Conservation (phyloP, 192 early-diverging fungal genomes). For the Kickxella alabastrina region DNA sequence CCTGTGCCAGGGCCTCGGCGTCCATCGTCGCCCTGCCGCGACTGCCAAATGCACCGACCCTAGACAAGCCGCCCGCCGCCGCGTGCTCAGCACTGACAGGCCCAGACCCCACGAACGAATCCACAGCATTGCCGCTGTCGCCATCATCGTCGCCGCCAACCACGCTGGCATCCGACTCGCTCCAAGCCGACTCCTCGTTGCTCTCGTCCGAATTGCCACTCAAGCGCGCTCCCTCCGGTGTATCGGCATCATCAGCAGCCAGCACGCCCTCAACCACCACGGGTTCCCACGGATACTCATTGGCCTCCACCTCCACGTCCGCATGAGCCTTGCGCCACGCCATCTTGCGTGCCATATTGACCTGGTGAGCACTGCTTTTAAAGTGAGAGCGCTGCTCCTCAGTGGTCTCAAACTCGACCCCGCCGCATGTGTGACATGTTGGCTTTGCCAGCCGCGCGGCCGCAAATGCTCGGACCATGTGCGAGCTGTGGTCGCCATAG, state of each 20-base stretch:
- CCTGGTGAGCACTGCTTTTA: constrained; percentile 12
- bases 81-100: no score
- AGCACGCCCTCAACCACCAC: background rate
- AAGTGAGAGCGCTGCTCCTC: constrained; percentile 30
- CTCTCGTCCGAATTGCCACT: background rate
- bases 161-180: constrained; percentile 12
- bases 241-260: background rate
- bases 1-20: constrained; percentile 3
- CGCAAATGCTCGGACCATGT: constrained; percentile 7
- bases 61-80: no score
- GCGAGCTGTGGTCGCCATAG: background rate
- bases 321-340: constrained; percentile 16
- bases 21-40: background rate
- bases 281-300: constrained; percentile 36
- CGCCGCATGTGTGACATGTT: constrained; percentile 37
- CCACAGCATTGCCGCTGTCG: background rate
- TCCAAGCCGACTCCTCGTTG: background rate
- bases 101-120: no score
- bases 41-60: no score
- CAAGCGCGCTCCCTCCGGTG: background rate
- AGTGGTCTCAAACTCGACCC: constrained; percentile 20
- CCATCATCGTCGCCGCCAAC: constrained; percentile 4
- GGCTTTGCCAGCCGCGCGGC: constrained; percentile 19
- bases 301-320: background rate
- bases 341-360: constrained; percentile 21